These are phyloP conservation scores for Isatis tinctoria DNA, from an alignment of 345 rosid species.

Conservation along the genomic window DNA sequence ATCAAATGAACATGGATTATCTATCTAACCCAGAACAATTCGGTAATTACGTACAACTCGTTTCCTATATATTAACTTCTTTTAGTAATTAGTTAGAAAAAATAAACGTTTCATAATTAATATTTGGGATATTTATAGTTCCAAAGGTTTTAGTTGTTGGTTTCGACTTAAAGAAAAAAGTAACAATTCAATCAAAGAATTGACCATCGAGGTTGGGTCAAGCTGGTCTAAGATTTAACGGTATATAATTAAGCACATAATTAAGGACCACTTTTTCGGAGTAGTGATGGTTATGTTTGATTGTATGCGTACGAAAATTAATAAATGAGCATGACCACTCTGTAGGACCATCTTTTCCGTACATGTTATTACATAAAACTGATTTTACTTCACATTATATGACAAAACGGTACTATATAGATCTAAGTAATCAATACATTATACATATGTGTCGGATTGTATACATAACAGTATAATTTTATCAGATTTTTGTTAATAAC, in stretches of 20 bases:
- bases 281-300: background rate
- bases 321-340: constrained; percentile 25
- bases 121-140: background rate
- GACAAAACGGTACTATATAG: background rate
- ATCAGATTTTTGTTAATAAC: background rate
- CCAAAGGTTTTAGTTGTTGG: background rate
- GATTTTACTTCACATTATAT: background rate
- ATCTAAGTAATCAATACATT: background rate
- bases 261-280: background rate
- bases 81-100: background rate
- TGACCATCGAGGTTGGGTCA: background rate
- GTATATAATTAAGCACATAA: background rate
- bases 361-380: constrained; percentile 11
- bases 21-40: constrained; percentile 52
- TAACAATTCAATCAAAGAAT: background rate
- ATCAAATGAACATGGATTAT: constrained; percentile 53
- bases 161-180: background rate
- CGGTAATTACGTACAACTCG: constrained; percentile 35
- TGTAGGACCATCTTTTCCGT: constrained; percentile 6
- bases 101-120: background rate
- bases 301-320: background rate
- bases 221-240: background rate
- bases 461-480: background rate
- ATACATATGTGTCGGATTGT: constrained; percentile 17
- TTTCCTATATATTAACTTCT: background rate